Conservation (phyloP, 768 basidiomycete genomes). For the Agrocybe pediades region DNA sequence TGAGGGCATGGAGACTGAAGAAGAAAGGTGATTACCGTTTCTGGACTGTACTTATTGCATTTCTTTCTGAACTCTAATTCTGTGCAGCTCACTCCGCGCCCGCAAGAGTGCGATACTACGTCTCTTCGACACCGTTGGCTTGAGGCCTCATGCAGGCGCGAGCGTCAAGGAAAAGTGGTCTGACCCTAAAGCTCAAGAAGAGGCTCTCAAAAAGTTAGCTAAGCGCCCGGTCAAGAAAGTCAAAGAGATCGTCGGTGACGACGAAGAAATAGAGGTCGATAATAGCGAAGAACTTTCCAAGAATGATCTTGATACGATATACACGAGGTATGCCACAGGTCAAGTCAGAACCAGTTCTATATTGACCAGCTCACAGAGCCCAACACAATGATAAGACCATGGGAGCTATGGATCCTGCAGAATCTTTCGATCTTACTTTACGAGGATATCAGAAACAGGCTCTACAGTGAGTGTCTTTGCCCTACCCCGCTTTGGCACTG, state of each 20-base stretch:
- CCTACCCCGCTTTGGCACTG: not conserved
- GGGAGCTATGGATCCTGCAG: slow-evolving; percentile 79
- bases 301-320: slow-evolving; percentile 81
- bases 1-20: slow-evolving; percentile 78
- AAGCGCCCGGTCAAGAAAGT: slow-evolving; percentile 42
- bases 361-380: slow-evolving; percentile 52
- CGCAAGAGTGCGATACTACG: slow-evolving; percentile 74
- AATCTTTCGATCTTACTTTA: slow-evolving; percentile 73
- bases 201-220: slow-evolving; percentile 43
- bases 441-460: slow-evolving; percentile 96
- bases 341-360: not conserved
- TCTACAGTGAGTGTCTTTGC: slow-evolving; percentile 50
- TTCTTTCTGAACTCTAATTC: not conserved
- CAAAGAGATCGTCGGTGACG: slow-evolving; percentile 77
- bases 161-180: slow-evolving; percentile 30
- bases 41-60: not conserved
- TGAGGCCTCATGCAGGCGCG: slow-evolving; percentile 62
- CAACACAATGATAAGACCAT: slow-evolving; percentile 78
- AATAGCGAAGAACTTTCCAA: slow-evolving; percentile 81
- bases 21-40: slow-evolving; percentile 55
- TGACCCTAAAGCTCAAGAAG: slow-evolving; percentile 37
- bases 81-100: slow-evolving; percentile 59
- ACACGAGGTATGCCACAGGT: slow-evolving; percentile 60
- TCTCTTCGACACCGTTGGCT: slow-evolving; percentile 71
- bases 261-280: slow-evolving; percentile 83